Evolutionary conservation across 148 eudicot species (phyloP).

Genomic region (Fagopyrum tataricum): DNA sequence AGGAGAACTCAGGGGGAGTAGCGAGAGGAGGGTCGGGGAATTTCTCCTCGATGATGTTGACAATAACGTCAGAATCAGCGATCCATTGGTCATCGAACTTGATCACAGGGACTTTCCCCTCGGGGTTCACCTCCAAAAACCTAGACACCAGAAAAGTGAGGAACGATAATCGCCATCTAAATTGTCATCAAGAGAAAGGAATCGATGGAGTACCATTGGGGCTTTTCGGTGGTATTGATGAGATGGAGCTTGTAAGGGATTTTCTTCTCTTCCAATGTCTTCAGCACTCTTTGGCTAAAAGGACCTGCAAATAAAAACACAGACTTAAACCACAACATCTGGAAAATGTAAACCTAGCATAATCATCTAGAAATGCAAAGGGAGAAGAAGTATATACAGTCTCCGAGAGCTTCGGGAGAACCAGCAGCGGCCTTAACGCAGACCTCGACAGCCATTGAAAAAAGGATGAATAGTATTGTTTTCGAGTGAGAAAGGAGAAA

Average conservation of each 20-base stretch:
- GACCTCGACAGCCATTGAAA: conserved; percentile 50
- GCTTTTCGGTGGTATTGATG: conserved; percentile 53
- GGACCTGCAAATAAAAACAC: conserved; percentile 40
- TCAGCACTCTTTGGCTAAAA: conserved; percentile 67
- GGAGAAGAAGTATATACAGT: conserved; percentile 34
- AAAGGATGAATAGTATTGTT: neutral
- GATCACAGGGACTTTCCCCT: conserved; percentile 53
- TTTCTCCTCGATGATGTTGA: conserved; percentile 48
- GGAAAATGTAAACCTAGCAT: neutral
- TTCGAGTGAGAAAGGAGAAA: neutral
- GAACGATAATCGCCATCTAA: neutral
- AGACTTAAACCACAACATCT: neutral
- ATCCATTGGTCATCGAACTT: conserved; percentile 53
- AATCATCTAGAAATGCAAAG: neutral
- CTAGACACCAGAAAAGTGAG: neutral
- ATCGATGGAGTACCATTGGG: conserved; percentile 43
- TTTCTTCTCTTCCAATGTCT: conserved; percentile 87
- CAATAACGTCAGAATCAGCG: conserved; percentile 54
- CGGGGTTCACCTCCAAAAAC: conserved; percentile 19
- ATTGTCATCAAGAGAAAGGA: neutral
- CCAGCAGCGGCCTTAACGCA: conserved; percentile 72
- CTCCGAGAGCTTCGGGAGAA: conserved; percentile 69
- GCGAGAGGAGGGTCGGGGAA: conserved; percentile 43
- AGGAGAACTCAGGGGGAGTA: conserved; percentile 38
- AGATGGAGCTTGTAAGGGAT: conserved; percentile 61